Base-by-base conservation (phyloP, 768 basidiomycete species). In the Tylopilus balloui region DNA sequence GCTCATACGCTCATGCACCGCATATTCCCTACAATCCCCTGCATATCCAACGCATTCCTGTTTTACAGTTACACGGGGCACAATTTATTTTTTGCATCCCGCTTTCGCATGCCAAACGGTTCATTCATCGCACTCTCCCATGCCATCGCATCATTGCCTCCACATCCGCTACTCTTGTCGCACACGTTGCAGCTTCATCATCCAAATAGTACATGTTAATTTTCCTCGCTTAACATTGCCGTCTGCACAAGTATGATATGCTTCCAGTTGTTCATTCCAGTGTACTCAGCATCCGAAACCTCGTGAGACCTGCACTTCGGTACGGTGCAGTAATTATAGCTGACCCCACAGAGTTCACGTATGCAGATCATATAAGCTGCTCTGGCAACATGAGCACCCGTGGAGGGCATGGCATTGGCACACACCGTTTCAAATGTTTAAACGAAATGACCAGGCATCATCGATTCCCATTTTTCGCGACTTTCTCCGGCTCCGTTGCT, bases 11-110 rank as follows among this genome's bases (percentile, higher is more conserved):
- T 50, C 54, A 55, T 67, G 65, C 52, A 61, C 48, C 23, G 34
- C 53, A 56, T 55, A 47, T 38, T 45, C 40, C 52, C 48, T 50
- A 35, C 61, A 52, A 58, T 32, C 31, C 47, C 51, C 42, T 34
- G 59, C 63, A 65, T 54, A 55, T 50, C 45, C 57, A 48, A 61
- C 56, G 41, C 59, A 66, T 50, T 43, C 37, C 46, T 53, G 52
- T 52, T 50, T 51, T 48, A 47, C 54, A 44, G 44, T 39, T 48
- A 50, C 48, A 55, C 13, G 40, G 36, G 43, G 58, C 55, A 51
- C 51, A 52, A 52, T 54, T 53, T 46, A 43, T 39, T 40, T 44
- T 49, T 51, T 47, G 54, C 61, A 58, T 54, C 40, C 42, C 42
- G 27, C 17, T 59, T 44, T 55, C 45, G 50, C 64, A 66, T 68